These are phyloP conservation scores for Microthyrium microscopicum DNA, from an alignment of 2,329 filamentous ascomycete genomes.

Conservation along the genomic window DNA sequence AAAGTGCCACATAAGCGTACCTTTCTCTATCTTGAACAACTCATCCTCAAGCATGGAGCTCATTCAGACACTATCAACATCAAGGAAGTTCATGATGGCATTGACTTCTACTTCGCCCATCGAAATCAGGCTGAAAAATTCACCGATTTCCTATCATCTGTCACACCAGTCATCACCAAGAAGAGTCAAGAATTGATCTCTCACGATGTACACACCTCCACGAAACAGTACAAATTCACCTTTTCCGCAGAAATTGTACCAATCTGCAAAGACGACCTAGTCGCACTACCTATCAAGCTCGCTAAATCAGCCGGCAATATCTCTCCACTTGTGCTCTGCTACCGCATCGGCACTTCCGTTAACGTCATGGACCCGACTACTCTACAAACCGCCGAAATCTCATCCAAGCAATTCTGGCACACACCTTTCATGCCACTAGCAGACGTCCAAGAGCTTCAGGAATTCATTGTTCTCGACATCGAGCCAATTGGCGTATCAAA, in stretches of 20 bases:
- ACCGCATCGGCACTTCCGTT: constrained; percentile 74
- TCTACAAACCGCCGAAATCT: constrained; percentile 77
- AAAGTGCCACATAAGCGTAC: constrained; percentile 93
- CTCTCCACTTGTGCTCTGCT: constrained; percentile 67
- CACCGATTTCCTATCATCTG: constrained; percentile 74
- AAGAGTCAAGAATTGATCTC: constrained; percentile 89
- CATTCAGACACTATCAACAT: constrained; percentile 94
- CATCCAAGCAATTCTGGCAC: constrained; percentile 74
- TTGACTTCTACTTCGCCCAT: constrained; percentile 88
- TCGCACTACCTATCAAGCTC: constrained; percentile 79
- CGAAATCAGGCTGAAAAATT: constrained; percentile 87
- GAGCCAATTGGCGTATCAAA: constrained; percentile 60
- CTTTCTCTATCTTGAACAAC: constrained; percentile 72
- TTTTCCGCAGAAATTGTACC: constrained; percentile 81
- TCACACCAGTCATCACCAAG: constrained; percentile 62
- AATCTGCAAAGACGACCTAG: constrained; percentile 92
- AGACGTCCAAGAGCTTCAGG: constrained; percentile 68
- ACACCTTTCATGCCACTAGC: constrained; percentile 70
- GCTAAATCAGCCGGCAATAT: constrained; percentile 84
- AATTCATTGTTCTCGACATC: constrained; percentile 92
- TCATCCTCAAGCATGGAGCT: constrained; percentile 86
- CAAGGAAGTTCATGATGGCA: constrained; percentile 86
- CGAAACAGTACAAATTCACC: constrained; percentile 87
- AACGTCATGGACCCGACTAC: constrained; percentile 83
- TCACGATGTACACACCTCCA: constrained; percentile 77